A percentile compares a stretch with the other conserved stretches of the same genome.
Conservation (phyloP, 352 stramenopile genomes). For the Globisporangium parvum region DNA sequence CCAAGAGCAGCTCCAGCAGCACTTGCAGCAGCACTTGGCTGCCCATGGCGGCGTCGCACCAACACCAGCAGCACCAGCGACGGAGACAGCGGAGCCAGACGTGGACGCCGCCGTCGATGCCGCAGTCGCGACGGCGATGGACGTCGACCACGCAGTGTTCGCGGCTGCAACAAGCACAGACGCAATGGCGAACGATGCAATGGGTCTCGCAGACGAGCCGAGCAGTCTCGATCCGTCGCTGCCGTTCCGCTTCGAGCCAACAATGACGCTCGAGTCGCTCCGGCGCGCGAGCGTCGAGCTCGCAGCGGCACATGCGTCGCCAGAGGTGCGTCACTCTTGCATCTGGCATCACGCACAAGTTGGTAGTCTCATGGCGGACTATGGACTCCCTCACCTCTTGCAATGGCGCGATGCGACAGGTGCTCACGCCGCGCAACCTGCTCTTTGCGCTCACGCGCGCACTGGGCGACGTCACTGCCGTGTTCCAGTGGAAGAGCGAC, state of each 20-base stretch:
- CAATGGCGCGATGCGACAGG: conserved; percentile 8
- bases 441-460: conserved; percentile 93
- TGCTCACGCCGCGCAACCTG: conserved; percentile 86
- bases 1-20: not conserved
- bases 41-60: too few relatives aligned
- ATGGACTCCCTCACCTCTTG: too few relatives aligned
- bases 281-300: conserved; percentile 26
- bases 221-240: not conserved
- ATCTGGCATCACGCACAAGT: not conserved
- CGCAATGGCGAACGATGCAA: too few relatives aligned
- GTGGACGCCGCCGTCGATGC: not conserved
- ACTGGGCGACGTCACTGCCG: conserved; percentile 90
- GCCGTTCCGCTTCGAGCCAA: conserved; percentile 17
- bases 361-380: not conserved
- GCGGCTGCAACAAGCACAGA: not conserved
- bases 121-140: not conserved
- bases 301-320: not conserved
- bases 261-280: conserved; percentile 40
- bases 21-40: too few relatives aligned
- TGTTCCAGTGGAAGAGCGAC: conserved; percentile 94
- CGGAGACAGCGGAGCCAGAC: too few relatives aligned
- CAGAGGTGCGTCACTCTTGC: conserved; percentile 26
- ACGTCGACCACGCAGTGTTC: not conserved
- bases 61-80: too few relatives aligned
- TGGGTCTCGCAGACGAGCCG: not conserved